Evolutionary conservation across 2,329 filamentous ascomycete genomes (phyloP).

Genomic region (Cercospora sp.): DNA sequence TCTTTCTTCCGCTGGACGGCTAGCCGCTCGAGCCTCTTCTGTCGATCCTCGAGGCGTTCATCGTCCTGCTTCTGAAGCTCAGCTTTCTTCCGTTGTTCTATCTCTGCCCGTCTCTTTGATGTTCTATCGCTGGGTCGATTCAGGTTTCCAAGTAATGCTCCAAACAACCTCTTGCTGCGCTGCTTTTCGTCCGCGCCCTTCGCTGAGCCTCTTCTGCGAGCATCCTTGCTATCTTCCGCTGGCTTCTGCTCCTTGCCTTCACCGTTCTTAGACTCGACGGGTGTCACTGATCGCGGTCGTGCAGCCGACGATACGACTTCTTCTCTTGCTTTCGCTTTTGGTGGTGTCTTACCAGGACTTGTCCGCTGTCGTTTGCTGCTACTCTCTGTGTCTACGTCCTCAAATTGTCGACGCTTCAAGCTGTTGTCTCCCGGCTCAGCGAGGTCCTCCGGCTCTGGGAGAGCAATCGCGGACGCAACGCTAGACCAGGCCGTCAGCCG

Average conservation of each 20-base stretch:
- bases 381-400: constrained; percentile 25
- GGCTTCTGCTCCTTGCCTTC: constrained; percentile 5
- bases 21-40: constrained; percentile 62
- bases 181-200: constrained; percentile 68
- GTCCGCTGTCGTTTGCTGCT: constrained; percentile 33
- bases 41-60: constrained; percentile 67
- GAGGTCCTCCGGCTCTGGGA: constrained; percentile 23
- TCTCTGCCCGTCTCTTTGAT: constrained; percentile 76
- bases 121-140: constrained; percentile 57
- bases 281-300: constrained; percentile 14
- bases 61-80: constrained; percentile 63
- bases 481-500: constrained; percentile 11
- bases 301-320: constrained; percentile 8
- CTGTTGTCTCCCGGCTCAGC: constrained; percentile 21
- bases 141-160: constrained; percentile 49
- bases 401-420: constrained; percentile 33
- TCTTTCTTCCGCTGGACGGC: constrained; percentile 58
- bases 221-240: constrained; percentile 16
- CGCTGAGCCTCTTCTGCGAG: constrained; percentile 28
- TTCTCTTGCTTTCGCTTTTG: constrained; percentile 19
- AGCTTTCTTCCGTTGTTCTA: constrained; percentile 75
- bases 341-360: constrained; percentile 37
- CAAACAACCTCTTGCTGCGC: constrained; percentile 82
- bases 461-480: constrained; percentile 19
- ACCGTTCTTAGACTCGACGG: constrained; percentile 4